Evolutionary conservation across 345 rosid genomes (phyloP).

Genomic region (Brassica carinata): DNA sequence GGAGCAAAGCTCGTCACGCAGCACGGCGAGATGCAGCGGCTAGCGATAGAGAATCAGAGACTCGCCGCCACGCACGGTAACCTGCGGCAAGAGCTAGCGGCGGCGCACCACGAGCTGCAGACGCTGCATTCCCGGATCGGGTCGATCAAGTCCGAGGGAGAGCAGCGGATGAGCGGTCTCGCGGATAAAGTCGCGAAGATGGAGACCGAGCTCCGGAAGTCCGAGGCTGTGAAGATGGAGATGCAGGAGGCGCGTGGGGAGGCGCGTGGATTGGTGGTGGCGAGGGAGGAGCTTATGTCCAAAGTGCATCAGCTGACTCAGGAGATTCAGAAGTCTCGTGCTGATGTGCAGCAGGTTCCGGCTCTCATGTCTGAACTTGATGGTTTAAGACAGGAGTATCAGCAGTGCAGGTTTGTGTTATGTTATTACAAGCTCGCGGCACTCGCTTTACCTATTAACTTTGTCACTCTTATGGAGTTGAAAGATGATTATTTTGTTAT

Average conservation of each 20-base stretch:
- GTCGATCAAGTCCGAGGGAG: conserved; percentile 73
- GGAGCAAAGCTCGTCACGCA: conserved; percentile 87
- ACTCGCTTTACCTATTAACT: background rate
- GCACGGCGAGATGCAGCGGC: conserved; percentile 81
- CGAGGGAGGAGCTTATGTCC: conserved; percentile 80
- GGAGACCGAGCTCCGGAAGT: conserved; percentile 73
- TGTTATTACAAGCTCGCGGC: background rate
- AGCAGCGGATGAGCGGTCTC: conserved; percentile 70
- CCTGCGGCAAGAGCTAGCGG: conserved; percentile 82
- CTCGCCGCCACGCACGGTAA: conserved; percentile 81
- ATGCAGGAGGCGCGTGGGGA: conserved; percentile 74
- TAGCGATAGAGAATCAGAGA: conserved; percentile 88
- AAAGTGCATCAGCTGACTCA: conserved; percentile 77
- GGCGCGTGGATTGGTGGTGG: conserved; percentile 68
- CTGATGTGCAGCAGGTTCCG: conserved; percentile 80
- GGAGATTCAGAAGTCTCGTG: conserved; percentile 72
- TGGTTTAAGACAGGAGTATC: conserved; percentile 81
- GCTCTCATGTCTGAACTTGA: conserved; percentile 82
- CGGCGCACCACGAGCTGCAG: conserved; percentile 93
- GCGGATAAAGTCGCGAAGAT: conserved; percentile 72
- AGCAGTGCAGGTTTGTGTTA: conserved; percentile 63
- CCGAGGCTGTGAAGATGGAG: conserved; percentile 70
- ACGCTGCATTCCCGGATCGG: conserved; percentile 74
- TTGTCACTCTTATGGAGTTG: background rate
- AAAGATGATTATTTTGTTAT: background rate